Evolutionary conservation across 78 protist species (phyloP), one percentile per base, ranked within the genome.

Genomic region (Polysphondylium violaceum): DNA sequence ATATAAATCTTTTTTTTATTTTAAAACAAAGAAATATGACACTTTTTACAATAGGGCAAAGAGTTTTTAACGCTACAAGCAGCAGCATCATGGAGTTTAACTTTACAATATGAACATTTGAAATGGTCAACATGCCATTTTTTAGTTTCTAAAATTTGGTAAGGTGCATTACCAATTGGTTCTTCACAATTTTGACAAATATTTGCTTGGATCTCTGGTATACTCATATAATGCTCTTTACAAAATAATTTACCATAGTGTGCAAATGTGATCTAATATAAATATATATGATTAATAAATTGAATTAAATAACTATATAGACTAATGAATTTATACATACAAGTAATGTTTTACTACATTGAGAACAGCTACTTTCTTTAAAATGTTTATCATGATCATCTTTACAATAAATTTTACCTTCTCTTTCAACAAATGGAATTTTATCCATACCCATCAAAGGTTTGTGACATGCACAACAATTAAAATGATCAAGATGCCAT

Each of bases 101-200:
- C 21, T 21, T 67, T 65, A 40, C 88, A 78, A 51, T 64, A 78
- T 12, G 88, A 33, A 53, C 88, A 78, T 23, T 31, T 78, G 63
- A 78, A 78, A 40, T 65, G 75, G n/a, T 43, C 65, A 0, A 31
- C 17, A 65, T 78, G 88, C 88, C 88, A 78, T 65, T 78, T 78
- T 21, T 78, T 78, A 23, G n/a, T 11, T 33, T 78, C 88, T 33
- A 78, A 27, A 6, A 35, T 11, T 3, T 47, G 55, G 33, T 43
- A 78, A 7, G 75, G 64, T 16, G 12, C 11, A 47, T 64, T 53
- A 35, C 67, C 67, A 33, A 78, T 40, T 58, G 88, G 74, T 11
- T 51, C 23, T 69, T 78, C 72, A 65, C 88, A 78, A 14, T 35
- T 17, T 36, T 78, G 88, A 38, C 88, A 78, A 31, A 76, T 59